These are phyloP conservation scores for Mentha longifolia DNA, from an alignment of 257 asterid genomes.

Conservation along the genomic window DNA sequence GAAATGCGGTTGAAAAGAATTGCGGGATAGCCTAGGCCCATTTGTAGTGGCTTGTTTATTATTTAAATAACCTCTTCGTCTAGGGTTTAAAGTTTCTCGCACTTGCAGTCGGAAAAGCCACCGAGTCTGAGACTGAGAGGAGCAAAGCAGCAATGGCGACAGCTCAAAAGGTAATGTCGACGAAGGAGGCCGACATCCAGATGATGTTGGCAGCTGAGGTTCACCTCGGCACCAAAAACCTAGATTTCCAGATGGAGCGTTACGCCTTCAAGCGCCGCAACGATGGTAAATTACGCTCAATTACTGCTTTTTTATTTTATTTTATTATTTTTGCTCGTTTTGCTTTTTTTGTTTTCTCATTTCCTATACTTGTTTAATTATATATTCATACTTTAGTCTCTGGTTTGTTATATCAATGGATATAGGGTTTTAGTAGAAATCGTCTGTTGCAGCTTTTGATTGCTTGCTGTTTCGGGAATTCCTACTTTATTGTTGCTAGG, in stretches of 20 bases:
- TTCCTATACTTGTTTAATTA: background rate
- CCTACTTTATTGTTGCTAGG: background rate
- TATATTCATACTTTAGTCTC: background rate
- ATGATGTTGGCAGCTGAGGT: slow-evolving; percentile 52
- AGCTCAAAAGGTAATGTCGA: slow-evolving; percentile 32
- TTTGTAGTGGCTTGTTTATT: too few species aligned
- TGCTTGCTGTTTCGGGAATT: background rate
- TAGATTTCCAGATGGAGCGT: slow-evolving; percentile 48
- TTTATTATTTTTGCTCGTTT: background rate
- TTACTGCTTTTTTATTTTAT: background rate
- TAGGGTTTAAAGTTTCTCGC: background rate
- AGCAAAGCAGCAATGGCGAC: slow-evolving; percentile 30
- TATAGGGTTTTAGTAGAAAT: background rate
- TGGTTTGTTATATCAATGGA: background rate
- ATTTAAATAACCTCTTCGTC: background rate
- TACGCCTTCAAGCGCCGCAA: slow-evolving; percentile 46
- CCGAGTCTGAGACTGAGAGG: background rate
- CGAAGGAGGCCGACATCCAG: slow-evolving; percentile 47
- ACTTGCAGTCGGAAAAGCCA: background rate
- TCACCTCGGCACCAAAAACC: slow-evolving; percentile 47
- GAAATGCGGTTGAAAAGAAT: too few species aligned
- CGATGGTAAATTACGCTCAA: slow-evolving; percentile 33
- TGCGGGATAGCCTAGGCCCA: too few species aligned
- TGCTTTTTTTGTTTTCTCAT: background rate
- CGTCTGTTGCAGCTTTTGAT: background rate